Evolutionary conservation across 2,329 filamentous ascomycete species (phyloP).

Genomic region (Sclerotinia borealis): DNA sequence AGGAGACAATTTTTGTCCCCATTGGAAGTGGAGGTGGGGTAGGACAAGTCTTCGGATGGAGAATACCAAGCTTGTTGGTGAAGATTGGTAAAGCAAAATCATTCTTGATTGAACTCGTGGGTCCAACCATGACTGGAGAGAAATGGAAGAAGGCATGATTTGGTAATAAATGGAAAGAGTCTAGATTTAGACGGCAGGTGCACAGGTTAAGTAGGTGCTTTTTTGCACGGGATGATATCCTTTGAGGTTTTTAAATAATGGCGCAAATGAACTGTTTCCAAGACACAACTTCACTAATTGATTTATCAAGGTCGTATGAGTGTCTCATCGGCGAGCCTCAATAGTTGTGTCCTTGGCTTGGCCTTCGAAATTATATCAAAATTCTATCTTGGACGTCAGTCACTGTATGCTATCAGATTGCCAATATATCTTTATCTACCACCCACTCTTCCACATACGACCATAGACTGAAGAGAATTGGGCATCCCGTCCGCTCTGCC

Average conservation of each 20-base stretch:
- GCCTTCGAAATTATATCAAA: too few species aligned
- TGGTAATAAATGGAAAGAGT: background rate
- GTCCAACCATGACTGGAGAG: background rate
- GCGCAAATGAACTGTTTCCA: background rate
- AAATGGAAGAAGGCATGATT: conserved; percentile 1
- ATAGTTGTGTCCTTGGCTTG: too few species aligned
- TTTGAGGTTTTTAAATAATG: background rate
- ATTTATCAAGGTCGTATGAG: too few species aligned
- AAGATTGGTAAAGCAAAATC: conserved; percentile 35
- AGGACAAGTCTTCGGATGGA: conserved; percentile 34
- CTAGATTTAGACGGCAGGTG: background rate
- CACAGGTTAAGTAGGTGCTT: background rate
- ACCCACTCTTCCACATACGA: too few species aligned
- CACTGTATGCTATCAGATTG: too few species aligned
- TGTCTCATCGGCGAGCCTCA: too few species aligned
- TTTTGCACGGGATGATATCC: background rate
- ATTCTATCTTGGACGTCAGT: too few species aligned
- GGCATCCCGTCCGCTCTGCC: too few species aligned
- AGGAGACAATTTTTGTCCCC: conserved; percentile 35
- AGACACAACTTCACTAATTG: too few species aligned
- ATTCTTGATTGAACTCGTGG: conserved; percentile 26
- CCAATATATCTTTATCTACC: too few species aligned
- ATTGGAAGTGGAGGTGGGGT: conserved; percentile 36
- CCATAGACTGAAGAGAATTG: too few species aligned
- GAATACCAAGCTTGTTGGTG: conserved; percentile 34